Evolutionary conservation across 2,329 filamentous ascomycete species (phyloP), one percentile per base, ranked within the genome.

Genomic region (Periconia sp.): DNA sequence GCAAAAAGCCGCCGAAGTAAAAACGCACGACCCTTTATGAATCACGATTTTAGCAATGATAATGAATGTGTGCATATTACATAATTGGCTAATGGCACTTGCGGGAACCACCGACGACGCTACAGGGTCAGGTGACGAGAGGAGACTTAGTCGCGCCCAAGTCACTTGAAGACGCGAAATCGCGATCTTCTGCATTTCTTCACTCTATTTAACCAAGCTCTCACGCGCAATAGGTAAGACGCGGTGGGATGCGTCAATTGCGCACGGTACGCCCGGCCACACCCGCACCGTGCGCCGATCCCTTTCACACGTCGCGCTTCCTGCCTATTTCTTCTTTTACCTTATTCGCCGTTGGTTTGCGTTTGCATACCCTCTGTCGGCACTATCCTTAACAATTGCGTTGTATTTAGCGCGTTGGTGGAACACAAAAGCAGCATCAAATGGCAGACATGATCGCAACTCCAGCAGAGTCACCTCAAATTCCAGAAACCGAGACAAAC

Each of bases 1-100:
- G 53, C 13, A 40, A 30, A 18, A 25, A 32, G 21, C 19, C 31
- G 17, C 13, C 13, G 13, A 24, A 23, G 5, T n/a, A n/a, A n/a
- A n/a, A n/a, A n/a, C n/a, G n/a, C 12, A 32, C 8, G 30, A 31
- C 6, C 22, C 17, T 25, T 15, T 15, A 13, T 29, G 23, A 37
- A 17, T 10, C n/a, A 7, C 15, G 15, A 18, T 7, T 10, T 26
- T n/a, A n/a, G n/a, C n/a, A n/a, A n/a, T n/a, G n/a, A n/a, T n/a
- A n/a, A n/a, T n/a, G n/a, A n/a, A n/a, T n/a, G n/a, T n/a, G n/a
- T n/a, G n/a, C 8, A 5, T 33, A 11, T 5, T 33, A n/a, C 16
- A 5, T 12, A 16, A 18, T 33, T 9, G 7, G 12, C 26, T n/a
- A 29, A 5, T 6, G 12, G 6, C 26, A 29, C 6, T 15, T 11